These are phyloP conservation scores for Colletotrichum orbiculare DNA, from an alignment of 2,329 filamentous ascomycete genomes.

Conservation along the genomic window DNA sequence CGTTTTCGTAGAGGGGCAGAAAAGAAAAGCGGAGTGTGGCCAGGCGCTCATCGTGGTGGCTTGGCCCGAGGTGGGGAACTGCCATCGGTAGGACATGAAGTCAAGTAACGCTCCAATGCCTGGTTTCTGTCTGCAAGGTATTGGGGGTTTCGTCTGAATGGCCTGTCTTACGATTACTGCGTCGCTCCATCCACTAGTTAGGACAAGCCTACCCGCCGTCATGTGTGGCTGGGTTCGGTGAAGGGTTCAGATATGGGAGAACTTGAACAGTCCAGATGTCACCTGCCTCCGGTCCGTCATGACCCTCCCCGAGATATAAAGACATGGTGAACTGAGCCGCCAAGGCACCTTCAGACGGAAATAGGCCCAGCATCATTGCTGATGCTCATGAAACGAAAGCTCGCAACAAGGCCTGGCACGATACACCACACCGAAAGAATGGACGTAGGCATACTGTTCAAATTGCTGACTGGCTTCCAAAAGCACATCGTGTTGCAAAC, in stretches of 20 bases:
- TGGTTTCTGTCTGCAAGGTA: neutral
- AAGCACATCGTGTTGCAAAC: too few species aligned
- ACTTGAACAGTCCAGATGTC: too few species aligned
- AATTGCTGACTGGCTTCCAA: too few species aligned
- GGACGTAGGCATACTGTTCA: too few species aligned
- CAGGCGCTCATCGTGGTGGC: neutral
- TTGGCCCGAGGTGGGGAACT: neutral
- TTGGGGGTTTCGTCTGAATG: neutral
- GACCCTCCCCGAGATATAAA: too few species aligned
- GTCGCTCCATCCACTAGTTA: neutral
- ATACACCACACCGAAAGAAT: too few species aligned
- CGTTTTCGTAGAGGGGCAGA: neutral
- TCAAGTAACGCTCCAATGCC: slow-evolving; percentile 1
- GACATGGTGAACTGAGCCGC: too few species aligned
- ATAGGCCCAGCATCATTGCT: too few species aligned
- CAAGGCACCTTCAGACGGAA: too few species aligned
- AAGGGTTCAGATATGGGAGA: neutral
- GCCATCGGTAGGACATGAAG: neutral
- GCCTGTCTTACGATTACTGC: neutral
- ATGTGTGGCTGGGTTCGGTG: slow-evolving; percentile 8
- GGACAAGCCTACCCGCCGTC: neutral
- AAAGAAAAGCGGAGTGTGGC: neutral
- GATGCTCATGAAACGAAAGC: too few species aligned
- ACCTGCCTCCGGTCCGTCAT: too few species aligned
- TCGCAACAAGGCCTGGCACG: too few species aligned